Evolutionary conservation across 257 asterid genomes (phyloP).

Genomic region (Buddleja alternifolia): DNA sequence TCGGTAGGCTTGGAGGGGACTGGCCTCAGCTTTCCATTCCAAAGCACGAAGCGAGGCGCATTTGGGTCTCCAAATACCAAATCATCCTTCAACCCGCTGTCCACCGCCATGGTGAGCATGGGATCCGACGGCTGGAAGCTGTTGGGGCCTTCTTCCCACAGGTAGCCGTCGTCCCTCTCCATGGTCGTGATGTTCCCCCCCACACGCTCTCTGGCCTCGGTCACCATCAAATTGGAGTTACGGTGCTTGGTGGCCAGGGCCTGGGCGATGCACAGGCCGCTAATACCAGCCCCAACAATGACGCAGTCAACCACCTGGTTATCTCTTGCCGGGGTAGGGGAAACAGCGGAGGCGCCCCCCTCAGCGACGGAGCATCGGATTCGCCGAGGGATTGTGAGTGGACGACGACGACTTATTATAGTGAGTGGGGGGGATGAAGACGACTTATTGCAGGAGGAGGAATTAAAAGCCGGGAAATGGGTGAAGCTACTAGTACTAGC

Average conservation of each 20-base stretch:
- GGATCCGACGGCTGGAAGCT: slow-evolving; percentile 98
- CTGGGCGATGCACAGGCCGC: slow-evolving; percentile 90
- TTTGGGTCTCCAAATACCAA: slow-evolving; percentile 90
- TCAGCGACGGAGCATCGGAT: slow-evolving; percentile 58
- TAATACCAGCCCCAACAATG: slow-evolving; percentile 87
- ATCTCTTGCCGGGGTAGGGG: slow-evolving; percentile 39
- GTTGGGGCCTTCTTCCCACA: slow-evolving; percentile 99
- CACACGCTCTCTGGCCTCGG: slow-evolving; percentile 87
- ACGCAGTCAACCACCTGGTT: slow-evolving; percentile 65
- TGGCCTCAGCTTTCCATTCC: slow-evolving; percentile 93
- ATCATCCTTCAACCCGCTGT: slow-evolving; percentile 84
- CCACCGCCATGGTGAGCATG: slow-evolving; percentile 83
- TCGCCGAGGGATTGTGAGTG: slow-evolving; percentile 29
- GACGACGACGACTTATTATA: too few relatives aligned
- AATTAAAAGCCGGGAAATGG: slow-evolving; percentile 31
- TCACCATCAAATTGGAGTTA: slow-evolving; percentile 63
- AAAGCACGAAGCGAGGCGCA: slow-evolving; percentile 90
- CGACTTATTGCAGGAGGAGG: too few relatives aligned
- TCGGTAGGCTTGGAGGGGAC: slow-evolving; percentile 76
- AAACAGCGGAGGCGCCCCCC: slow-evolving; percentile 47
- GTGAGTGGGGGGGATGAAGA: slow-evolving; percentile 28
- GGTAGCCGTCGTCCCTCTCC: slow-evolving; percentile 84
- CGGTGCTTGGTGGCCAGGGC: slow-evolving; percentile 67
- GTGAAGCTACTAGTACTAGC: slow-evolving; percentile 29
- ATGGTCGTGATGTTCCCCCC: slow-evolving; percentile 94